These are phyloP conservation scores for Pleurotus djamor DNA, from an alignment of 768 basidiomycete species.

Conservation along the genomic window DNA sequence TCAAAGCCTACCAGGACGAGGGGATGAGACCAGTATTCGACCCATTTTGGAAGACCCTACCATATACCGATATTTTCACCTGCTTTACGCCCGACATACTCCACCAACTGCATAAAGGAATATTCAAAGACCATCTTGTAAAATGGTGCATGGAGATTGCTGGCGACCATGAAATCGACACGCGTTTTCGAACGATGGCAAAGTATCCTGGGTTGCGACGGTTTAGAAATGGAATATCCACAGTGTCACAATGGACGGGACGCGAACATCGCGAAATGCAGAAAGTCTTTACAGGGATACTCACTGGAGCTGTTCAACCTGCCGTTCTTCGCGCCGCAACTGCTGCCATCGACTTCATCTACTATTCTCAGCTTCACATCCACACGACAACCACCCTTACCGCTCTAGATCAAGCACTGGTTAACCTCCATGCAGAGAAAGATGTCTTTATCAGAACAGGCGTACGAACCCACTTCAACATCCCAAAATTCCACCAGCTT, in stretches of 20 bases:
- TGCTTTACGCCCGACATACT: slow-evolving; percentile 38
- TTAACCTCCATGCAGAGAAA: slow-evolving; percentile 22
- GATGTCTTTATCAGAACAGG: slow-evolving; percentile 18
- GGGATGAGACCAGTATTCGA: background rate
- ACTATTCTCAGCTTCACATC: slow-evolving; percentile 16
- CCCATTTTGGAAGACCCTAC: slow-evolving; percentile 41
- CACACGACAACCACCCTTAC: slow-evolving; percentile 20
- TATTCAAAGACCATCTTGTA: slow-evolving; percentile 41
- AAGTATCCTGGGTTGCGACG: slow-evolving; percentile 18
- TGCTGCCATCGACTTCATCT: no score
- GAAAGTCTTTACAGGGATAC: slow-evolving; percentile 21
- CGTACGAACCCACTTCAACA: slow-evolving; percentile 26
- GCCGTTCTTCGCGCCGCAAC: slow-evolving; percentile 9
- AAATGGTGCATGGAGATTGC: slow-evolving; percentile 26
- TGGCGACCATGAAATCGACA: slow-evolving; percentile 26
- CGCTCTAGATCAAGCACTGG: slow-evolving; percentile 14
- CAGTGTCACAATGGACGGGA: slow-evolving; percentile 34
- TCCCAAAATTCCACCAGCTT: slow-evolving; percentile 30
- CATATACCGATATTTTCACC: slow-evolving; percentile 31
- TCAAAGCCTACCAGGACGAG: background rate
- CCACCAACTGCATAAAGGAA: slow-evolving; percentile 45
- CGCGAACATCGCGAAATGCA: slow-evolving; percentile 28
- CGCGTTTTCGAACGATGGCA: slow-evolving; percentile 24
- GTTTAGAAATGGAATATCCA: slow-evolving; percentile 27
- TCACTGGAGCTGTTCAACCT: slow-evolving; percentile 16